Evolutionary conservation across 2,329 filamentous ascomycete genomes (phyloP).

Genomic region (Colletotrichum sp.): DNA sequence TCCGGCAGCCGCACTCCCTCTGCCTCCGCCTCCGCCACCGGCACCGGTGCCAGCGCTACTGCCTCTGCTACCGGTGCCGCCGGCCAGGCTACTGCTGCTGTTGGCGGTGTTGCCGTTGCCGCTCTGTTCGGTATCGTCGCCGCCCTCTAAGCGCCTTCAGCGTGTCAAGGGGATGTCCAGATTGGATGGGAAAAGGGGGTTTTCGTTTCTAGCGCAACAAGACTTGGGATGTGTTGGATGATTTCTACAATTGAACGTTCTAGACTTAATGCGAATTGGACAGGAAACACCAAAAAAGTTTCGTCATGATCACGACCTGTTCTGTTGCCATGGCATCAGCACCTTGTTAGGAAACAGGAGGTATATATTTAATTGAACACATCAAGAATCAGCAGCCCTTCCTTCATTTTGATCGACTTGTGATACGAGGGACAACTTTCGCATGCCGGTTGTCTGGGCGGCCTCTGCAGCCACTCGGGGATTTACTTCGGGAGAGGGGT

Average conservation of each 20-base stretch:
- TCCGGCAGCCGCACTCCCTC: not conserved
- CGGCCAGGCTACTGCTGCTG: not conserved
- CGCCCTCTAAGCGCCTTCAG: not conserved
- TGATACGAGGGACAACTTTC: not conserved
- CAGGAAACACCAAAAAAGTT: not conserved
- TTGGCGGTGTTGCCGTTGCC: conserved; percentile 9
- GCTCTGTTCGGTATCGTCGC: conserved; percentile 14
- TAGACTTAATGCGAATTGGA: conserved; percentile 1
- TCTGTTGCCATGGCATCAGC: not conserved
- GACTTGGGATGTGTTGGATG: not conserved
- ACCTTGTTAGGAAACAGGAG: not conserved
- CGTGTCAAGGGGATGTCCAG: too few relatives aligned
- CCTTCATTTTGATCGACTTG: not conserved
- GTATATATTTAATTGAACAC: conserved; percentile 4
- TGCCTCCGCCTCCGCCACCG: not conserved
- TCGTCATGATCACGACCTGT: conserved; percentile 1
- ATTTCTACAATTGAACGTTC: not conserved
- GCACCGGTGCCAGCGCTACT: not conserved
- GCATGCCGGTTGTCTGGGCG: not conserved
- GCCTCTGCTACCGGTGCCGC: not conserved
- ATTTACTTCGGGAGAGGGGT: not conserved
- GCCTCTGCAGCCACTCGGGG: not conserved
- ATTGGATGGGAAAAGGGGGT: not conserved
- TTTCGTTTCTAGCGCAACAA: not conserved
- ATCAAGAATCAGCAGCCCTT: not conserved